Evolutionary conservation across 1,284 basidiomycete species (phyloP).

Genomic region (Phlebopus sp.): DNA sequence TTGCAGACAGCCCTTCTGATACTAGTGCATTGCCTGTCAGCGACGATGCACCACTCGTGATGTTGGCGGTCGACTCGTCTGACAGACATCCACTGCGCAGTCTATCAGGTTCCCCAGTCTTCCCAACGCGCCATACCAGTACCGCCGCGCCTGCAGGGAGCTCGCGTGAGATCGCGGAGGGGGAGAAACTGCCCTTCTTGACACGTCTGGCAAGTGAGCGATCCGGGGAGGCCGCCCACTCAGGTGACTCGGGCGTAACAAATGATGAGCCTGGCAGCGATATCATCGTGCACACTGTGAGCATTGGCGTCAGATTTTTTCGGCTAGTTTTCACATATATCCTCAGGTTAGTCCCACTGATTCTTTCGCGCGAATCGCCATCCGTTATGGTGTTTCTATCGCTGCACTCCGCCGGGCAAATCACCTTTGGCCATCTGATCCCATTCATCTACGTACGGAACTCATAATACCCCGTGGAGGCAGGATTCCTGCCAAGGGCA

Average conservation of each 20-base stretch:
- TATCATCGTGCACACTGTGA: slow-evolving; percentile 11
- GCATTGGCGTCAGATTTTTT: background rate
- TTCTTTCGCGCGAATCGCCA: slow-evolving; percentile 79
- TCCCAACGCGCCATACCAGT: no score
- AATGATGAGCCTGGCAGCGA: slow-evolving; percentile 1
- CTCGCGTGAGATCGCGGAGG: background rate
- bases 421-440: slow-evolving; percentile 87
- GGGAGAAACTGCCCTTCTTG: slow-evolving; percentile 6
- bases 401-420: slow-evolving; percentile 83
- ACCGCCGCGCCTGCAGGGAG: no score
- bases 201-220: slow-evolving; percentile 2
- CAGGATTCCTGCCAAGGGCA: slow-evolving; percentile 4
- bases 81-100: slow-evolving; percentile 19
- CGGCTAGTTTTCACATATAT: background rate
- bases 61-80: slow-evolving; percentile 1
- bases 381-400: slow-evolving; percentile 83
- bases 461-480: slow-evolving; percentile 67
- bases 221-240: background rate
- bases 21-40: background rate
- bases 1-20: background rate
- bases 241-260: background rate
- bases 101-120: slow-evolving; percentile 12
- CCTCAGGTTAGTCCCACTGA: slow-evolving; percentile 67
- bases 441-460: slow-evolving; percentile 80
- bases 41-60: background rate